Evolutionary conservation across 78 protist species (phyloP), one percentile per base, ranked within the genome.

Genomic region (Dictyostelium firmibasis): DNA sequence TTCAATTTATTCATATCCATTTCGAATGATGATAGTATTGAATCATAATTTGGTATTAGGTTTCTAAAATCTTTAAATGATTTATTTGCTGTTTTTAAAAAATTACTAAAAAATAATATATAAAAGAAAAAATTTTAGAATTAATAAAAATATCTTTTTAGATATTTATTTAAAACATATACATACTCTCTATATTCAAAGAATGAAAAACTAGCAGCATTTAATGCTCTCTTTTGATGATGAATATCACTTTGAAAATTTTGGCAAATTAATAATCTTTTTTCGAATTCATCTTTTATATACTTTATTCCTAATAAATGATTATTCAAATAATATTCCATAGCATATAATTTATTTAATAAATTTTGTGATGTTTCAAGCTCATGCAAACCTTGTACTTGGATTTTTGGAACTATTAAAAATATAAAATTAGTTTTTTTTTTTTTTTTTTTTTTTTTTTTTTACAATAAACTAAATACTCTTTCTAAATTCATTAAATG

Each of bases 141-240:
- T 29, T 29, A 35, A 33, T 38, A 38, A 75, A 75, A 36, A 13
- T 5, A 38, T 75, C 35, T 75, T 31, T 44, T 44, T 8, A 78
- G 23, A 43, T 41, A 85, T 44, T 50, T 50, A 72, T 20, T 18
- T 57, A 64, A 10, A n/a, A n/a, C n/a, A 5, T 5, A 25, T 10
- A 62, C 87, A 27, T 81, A 89, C 94, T 70, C 77, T 89, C 74
- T 89, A 70, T 89, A 89, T 64, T 89, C 94, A 57, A 38, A 53
- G 23, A 69, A 81, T 79, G 57, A 64, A 81, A 10, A 10, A 43
- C 31, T 38, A 0, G 87, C 88, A 27, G 74, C 53, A 44, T n/a
- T 33, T 35, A 81, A 62, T 14, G 88, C 72, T 70, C 75, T 89
- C 53, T 70, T 78, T 47, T 89, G 94, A 4, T 64, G 47, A 25